Evolutionary conservation across 2,329 filamentous ascomycete species (phyloP).

Genomic region (Cadophora gregata): DNA sequence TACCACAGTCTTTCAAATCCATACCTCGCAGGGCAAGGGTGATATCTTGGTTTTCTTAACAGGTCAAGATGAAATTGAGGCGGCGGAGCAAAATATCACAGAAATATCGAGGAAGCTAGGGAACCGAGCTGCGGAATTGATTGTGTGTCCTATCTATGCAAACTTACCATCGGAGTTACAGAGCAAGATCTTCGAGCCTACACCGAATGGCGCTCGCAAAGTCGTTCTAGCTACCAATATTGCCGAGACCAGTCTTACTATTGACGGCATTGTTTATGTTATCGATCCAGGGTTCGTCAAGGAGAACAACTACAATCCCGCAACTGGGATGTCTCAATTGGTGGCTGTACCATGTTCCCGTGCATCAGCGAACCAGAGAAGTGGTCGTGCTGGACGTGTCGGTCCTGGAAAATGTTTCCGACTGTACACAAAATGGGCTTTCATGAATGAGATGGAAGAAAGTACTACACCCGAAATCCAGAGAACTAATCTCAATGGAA

Average conservation of each 20-base stretch:
- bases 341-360: slow-evolving; percentile 90
- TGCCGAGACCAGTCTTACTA: slow-evolving; percentile 93
- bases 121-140: slow-evolving; percentile 80
- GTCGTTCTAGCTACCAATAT: slow-evolving; percentile 97
- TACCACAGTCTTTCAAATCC: slow-evolving; percentile 94
- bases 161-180: slow-evolving; percentile 91
- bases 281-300: slow-evolving; percentile 97
- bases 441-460: slow-evolving; percentile 93
- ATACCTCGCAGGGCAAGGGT: slow-evolving; percentile 81
- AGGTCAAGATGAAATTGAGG: slow-evolving; percentile 94
- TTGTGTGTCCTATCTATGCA: slow-evolving; percentile 93
- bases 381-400: slow-evolving; percentile 90
- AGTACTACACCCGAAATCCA: slow-evolving; percentile 93
- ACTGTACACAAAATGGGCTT: slow-evolving; percentile 91
- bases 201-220: slow-evolving; percentile 83
- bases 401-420: slow-evolving; percentile 92
- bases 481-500: slow-evolving; percentile 82
- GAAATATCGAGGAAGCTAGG: slow-evolving; percentile 90
- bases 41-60: slow-evolving; percentile 96
- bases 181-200: slow-evolving; percentile 92
- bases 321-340: slow-evolving; percentile 89
- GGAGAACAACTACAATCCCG: slow-evolving; percentile 90
- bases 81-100: slow-evolving; percentile 80
- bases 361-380: slow-evolving; percentile 90
- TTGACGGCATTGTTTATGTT: slow-evolving; percentile 95